A percentile compares a stretch with the other conserved stretches of the same genome.
Conservation (phyloP, 2,329 filamentous ascomycete species). For the Hymenoscyphus linearis region DNA sequence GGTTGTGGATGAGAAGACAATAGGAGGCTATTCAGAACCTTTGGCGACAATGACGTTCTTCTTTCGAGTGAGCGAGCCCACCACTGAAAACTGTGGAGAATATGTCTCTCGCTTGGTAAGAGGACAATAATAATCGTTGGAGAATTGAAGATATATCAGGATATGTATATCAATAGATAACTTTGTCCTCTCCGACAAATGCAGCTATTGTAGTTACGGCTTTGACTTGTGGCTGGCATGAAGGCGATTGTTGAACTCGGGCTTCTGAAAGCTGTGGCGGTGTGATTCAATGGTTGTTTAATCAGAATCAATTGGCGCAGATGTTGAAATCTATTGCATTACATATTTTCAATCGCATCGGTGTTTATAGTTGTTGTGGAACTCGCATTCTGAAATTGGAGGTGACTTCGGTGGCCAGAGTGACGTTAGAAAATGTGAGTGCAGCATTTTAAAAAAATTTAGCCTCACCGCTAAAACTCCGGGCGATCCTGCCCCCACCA, state of each 20-base stretch:
- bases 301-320: neutral
- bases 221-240: slow-evolving; percentile 18
- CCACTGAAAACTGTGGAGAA: neutral
- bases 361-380: slow-evolving; percentile 8
- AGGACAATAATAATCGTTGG: neutral
- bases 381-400: slow-evolving; percentile 4
- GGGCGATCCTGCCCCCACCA: neutral
- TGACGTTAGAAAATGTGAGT: slow-evolving; percentile 1
- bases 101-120: neutral
- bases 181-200: slow-evolving; percentile 23
- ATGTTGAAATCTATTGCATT: neutral
- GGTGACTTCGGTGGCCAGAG: neutral
- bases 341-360: neutral
- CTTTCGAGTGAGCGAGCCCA: neutral
- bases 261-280: neutral
- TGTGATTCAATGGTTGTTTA: neutral
- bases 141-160: slow-evolving; percentile 2
- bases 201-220: slow-evolving; percentile 15
- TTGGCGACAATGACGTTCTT: neutral
- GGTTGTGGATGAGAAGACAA: neutral
- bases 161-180: slow-evolving; percentile 27
- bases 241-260: slow-evolving; percentile 10
- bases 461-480: slow-evolving; percentile 6
- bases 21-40: neutral
- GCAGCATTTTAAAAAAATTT: neutral